Evolutionary conservation across 768 basidiomycete genomes (phyloP), one percentile per base, ranked within the genome.

Genomic region (Mycena leptocephala): DNA sequence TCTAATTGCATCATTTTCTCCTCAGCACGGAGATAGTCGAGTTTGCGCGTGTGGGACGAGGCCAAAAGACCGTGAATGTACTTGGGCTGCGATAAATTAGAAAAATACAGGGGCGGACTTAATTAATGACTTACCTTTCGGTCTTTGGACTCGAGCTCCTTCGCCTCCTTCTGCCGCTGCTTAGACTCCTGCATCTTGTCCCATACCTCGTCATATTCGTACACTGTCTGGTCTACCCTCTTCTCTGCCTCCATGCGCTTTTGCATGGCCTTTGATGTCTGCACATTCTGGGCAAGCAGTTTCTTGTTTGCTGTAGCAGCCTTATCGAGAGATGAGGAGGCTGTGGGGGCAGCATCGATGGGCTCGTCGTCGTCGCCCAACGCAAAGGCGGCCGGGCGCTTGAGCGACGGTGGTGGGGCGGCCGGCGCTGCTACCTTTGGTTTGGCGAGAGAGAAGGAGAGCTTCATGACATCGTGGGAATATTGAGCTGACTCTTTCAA

Each of bases 1-100:
- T 99, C 98, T 55, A 92, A 90, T 83, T 97, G 95, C 82, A 99
- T 94, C 95, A 98, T 95, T 89, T 99, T 99, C 85, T 99, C 98
- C 84, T 99, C 98, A 0, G 98, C 98, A 68, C 97, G 90, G 14
- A 99, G 85, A 80, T 96, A 91, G 83, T 99, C 98, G 61, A 98
- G 84, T 80, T 93, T 92, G 30, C 98, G 91, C 32, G 96, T 96
- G n/a, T 93, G 92, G 33, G 98, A 97, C 10, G 96, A 92, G 20
- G 87, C 85, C 2, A 99, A 87, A 39, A 99, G 90, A 30, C 90
- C 92, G 46, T 90, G 89, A 66, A 99, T 98, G 81, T 99, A 99
- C 87, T 98, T 99, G 1, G 98, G 98, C 96, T 97, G 78, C 37
- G 61, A 68, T 30, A 74, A 71, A 68, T 53, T 20, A 55, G 5